phyloP scores from a whole-genome alignment of 75 land plant genomes.

The Pinus albicaulis region DNA sequence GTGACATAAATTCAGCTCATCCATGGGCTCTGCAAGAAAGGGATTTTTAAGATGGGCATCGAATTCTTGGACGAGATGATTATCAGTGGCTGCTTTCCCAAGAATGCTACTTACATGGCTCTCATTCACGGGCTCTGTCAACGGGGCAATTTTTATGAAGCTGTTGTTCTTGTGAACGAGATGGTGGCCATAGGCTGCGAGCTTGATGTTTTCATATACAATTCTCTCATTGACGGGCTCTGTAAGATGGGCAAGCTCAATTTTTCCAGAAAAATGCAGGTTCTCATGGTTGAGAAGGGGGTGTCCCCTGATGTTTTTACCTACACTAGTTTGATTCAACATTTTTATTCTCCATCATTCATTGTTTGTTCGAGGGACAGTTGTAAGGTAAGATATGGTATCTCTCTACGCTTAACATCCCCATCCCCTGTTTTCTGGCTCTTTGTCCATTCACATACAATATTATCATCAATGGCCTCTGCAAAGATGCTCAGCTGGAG shows the following conservation, averaged over 20 bases:
- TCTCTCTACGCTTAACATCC: too few relatives aligned
- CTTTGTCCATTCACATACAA: conserved; percentile 13
- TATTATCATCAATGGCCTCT: conserved; percentile 16
- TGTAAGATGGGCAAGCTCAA: conserved; percentile 12
- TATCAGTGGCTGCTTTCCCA: conserved; percentile 19
- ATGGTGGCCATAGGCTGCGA: conserved; percentile 14
- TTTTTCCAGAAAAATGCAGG: conserved; percentile 3
- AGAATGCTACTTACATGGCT: conserved; percentile 22
- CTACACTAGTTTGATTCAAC: conserved; percentile 12
- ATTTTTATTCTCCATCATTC: too few relatives aligned
- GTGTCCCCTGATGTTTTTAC: conserved; percentile 7
- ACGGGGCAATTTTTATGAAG: conserved; percentile 10
- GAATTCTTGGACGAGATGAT: conserved; percentile 25
- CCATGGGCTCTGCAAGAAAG: conserved; percentile 21
- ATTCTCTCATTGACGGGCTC: conserved; percentile 10
- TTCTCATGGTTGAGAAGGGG: neutral
- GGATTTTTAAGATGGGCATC: conserved; percentile 15
- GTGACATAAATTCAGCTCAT: conserved; percentile 26
- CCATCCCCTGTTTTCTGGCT: too few relatives aligned
- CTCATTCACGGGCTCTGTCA: conserved; percentile 29
- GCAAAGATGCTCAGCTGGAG: conserved; percentile 4
- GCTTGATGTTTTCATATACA: conserved; percentile 6
- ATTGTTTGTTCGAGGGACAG: too few relatives aligned
- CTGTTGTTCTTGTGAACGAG: conserved; percentile 12
- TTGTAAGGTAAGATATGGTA: too few relatives aligned